Percentiles rank a stretch among this genome's conserved stretches.
Conservation (phyloP, 176 grass and related monocot species). For the Pontederia crassipes region DNA sequence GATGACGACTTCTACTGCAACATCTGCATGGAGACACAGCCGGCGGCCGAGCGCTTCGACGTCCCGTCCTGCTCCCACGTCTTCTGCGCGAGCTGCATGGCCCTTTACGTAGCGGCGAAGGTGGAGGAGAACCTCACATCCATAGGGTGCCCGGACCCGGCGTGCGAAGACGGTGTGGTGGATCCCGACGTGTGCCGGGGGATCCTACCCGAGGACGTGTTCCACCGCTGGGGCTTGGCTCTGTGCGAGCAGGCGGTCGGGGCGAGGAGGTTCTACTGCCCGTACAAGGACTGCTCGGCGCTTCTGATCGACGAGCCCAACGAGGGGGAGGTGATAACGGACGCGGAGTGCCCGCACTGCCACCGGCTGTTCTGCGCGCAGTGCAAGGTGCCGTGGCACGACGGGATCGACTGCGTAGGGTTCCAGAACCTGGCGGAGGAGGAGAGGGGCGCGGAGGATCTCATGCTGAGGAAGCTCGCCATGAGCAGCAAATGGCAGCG, state of each 20-base stretch:
- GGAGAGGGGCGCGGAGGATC: not conserved
- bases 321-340: not conserved
- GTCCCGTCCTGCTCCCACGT: constrained; percentile 29
- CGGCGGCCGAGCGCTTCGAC: constrained; percentile 14
- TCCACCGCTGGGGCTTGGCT: constrained; percentile 37
- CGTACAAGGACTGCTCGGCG: constrained; percentile 62
- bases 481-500: not conserved
- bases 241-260: constrained; percentile 50
- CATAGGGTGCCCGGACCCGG: constrained; percentile 44
- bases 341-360: constrained; percentile 62
- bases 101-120: constrained; percentile 26
- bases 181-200: constrained; percentile 32
- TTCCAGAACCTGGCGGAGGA: not conserved
- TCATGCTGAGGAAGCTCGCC: not conserved
- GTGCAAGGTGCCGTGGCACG: constrained; percentile 65
- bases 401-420: constrained; percentile 1
- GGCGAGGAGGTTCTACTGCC: constrained; percentile 58
- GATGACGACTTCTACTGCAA: constrained; percentile 28
- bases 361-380: constrained; percentile 39
- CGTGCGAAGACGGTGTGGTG: constrained; percentile 21
- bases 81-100: constrained; percentile 39
- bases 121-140: constrained; percentile 22
- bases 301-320: constrained; percentile 29
- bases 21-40: constrained; percentile 46
- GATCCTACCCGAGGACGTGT: constrained; percentile 33